Percentiles rank a stretch among this genome's conserved stretches.
Evolutionary conservation across 1,284 basidiomycete species (phyloP).

Genomic region (Sanghuangporus sanghuang): DNA sequence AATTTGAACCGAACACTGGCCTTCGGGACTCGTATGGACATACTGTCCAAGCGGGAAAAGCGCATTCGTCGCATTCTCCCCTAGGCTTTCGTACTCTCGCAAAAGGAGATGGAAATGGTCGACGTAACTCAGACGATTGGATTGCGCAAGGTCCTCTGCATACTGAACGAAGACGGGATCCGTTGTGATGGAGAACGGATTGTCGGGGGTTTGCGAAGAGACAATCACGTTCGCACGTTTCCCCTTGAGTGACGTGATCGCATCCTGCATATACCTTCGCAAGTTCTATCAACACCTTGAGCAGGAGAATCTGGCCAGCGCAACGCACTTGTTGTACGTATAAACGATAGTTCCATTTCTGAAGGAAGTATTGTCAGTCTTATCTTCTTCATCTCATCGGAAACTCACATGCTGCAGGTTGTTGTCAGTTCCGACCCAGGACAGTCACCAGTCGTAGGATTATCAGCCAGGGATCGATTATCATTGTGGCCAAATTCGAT

Average conservation of each 20-base stretch:
- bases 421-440: constrained; percentile 25
- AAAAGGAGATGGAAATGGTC: constrained; percentile 43
- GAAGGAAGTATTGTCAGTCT: neutral
- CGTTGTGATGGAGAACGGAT: constrained; percentile 31
- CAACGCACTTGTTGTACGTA: neutral
- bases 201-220: constrained; percentile 44
- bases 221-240: constrained; percentile 45
- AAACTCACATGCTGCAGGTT: constrained; percentile 22
- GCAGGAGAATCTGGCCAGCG: neutral
- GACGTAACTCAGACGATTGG: constrained; percentile 37
- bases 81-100: constrained; percentile 37
- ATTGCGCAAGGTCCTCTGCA: constrained; percentile 34
- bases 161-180: constrained; percentile 40
- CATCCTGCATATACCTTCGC: constrained; percentile 33
- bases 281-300: neutral
- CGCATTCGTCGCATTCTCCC: constrained; percentile 34
- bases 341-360: constrained; percentile 17
- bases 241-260: constrained; percentile 35
- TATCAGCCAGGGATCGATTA: constrained; percentile 25
- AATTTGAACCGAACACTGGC: neutral
- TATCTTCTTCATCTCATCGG: neutral
- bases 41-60: constrained; percentile 42
- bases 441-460: constrained; percentile 24
- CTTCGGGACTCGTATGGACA: constrained; percentile 37
- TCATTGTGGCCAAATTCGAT: constrained; percentile 45